These are phyloP conservation scores for Linum lewisii DNA, from an alignment of 345 rosid genomes.

Conservation along the genomic window DNA sequence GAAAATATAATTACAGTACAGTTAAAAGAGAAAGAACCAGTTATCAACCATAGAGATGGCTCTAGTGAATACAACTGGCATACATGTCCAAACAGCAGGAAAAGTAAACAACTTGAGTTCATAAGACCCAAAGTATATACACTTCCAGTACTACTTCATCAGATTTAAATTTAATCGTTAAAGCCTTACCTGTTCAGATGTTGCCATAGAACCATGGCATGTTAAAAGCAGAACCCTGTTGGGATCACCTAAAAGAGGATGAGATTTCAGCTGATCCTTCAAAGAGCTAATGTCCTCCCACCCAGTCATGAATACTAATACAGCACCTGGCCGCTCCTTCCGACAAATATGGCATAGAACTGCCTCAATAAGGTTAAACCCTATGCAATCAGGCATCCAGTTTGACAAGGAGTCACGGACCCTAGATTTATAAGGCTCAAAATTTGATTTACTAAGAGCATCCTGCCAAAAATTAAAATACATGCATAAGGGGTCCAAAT, in stretches of 20 bases:
- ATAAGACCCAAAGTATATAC: constrained; percentile 5
- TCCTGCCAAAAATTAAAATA: constrained; percentile 42
- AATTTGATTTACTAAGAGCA: constrained; percentile 79
- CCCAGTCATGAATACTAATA: constrained; percentile 94
- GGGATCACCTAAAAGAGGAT: constrained; percentile 97
- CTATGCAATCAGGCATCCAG: constrained; percentile 92
- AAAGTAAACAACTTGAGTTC: background rate
- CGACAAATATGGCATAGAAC: constrained; percentile 93
- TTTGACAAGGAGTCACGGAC: constrained; percentile 79
- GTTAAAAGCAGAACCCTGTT: constrained; percentile 79
- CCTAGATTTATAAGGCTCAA: constrained; percentile 72
- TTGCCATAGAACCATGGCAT: constrained; percentile 99
- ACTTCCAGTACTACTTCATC: background rate
- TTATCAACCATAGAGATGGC: background rate
- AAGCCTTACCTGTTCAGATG: constrained; percentile 70
- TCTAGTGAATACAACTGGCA: background rate
- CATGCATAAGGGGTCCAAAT: constrained; percentile 1
- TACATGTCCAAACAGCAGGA: constrained; percentile 1
- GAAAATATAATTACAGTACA: background rate
- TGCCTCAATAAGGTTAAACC: constrained; percentile 93
- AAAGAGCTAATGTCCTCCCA: constrained; percentile 96
- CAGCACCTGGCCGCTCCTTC: constrained; percentile 90
- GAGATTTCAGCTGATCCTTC: constrained; percentile 89
- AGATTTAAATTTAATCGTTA: background rate
- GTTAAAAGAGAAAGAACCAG: background rate